Base-by-base conservation (phyloP, 306 rosid species). In the Lupinus albus region DNA sequence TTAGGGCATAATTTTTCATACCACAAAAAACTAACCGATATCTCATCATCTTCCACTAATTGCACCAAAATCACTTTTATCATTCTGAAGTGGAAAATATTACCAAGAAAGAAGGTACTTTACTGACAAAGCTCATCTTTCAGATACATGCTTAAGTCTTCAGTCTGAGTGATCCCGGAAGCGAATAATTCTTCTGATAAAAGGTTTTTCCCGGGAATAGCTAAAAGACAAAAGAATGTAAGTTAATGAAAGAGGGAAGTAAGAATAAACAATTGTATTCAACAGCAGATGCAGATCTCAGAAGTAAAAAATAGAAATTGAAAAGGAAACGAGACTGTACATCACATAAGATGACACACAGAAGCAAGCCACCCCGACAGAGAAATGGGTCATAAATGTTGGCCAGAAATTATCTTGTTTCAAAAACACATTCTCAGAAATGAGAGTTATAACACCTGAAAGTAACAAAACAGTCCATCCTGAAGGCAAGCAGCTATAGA, bases 351-450 rank as follows among this genome's bases (percentile, higher is more conserved):
- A 68, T 13, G 99, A 88, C 50, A 66, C 50, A 53, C 89, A 83
- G 86, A 93, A 83, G 90, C 97, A 93, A 60, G 70, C 84, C 28
- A 89, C 67, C 66, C 99, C 97, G 50, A 86, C 47, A 1, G 82
- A 82, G 66, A 90, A 79, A 81, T 93, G 99, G 55, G 85, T 18
- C 8, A 47, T 32, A 68, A 93, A 93, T 38, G 91, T 80, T 0
- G 78, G 77, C 96, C 85, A 83, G 85, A 90, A 93, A 20, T 86
- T 86, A 71, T 88, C 71, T 30, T 69, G 80, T 79, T 86, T 88
- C 79, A 89, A 61, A 81, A 93, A 85, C 55, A 88, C 17, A 70
- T 81, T 88, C 88, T 93, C 99, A 1, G 97, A 88, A 77, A 86
- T 74, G 28, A 77, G 76, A 13, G 96, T 89, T 72, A 72, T 73